phyloP scores from a whole-genome alignment of 768 basidiomycete species.

The Xerocomellus chrysenteron region DNA sequence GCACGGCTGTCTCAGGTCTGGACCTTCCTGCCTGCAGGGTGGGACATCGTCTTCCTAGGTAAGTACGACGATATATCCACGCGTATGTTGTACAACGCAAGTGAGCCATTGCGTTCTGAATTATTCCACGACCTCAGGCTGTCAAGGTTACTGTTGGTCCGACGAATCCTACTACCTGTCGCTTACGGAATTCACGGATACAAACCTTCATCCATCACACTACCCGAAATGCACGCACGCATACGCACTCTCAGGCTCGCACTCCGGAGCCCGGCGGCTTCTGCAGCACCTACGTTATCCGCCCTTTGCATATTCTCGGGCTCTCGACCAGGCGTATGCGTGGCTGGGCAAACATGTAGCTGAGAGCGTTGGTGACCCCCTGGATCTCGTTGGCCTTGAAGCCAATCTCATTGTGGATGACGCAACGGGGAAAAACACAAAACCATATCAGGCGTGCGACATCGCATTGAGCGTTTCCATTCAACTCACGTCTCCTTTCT shows the following conservation, averaged over 20 bases:
- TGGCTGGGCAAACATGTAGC: slow-evolving; percentile 43
- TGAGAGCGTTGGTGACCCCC: too few relatives aligned
- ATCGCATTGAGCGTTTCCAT: too few relatives aligned
- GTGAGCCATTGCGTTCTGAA: not conserved
- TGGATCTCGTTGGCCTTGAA: too few relatives aligned
- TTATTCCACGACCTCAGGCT: not conserved
- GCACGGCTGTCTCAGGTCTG: slow-evolving; percentile 45
- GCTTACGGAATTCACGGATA: slow-evolving; percentile 20
- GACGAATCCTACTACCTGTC: slow-evolving; percentile 54
- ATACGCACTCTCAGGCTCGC: slow-evolving; percentile 65
- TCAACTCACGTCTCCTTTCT: too few relatives aligned
- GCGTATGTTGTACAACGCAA: not conserved
- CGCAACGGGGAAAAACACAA: too few relatives aligned
- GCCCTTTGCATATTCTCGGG: slow-evolving; percentile 74
- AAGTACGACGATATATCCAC: slow-evolving; percentile 9
- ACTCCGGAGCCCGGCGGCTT: slow-evolving; percentile 57
- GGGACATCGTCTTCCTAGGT: slow-evolving; percentile 79
- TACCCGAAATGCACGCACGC: slow-evolving; percentile 73
- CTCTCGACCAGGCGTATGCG: slow-evolving; percentile 70
- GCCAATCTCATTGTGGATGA: too few relatives aligned
- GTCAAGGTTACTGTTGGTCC: slow-evolving; percentile 73
- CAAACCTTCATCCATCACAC: slow-evolving; percentile 53
- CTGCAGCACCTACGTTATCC: slow-evolving; percentile 57
- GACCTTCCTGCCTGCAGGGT: slow-evolving; percentile 52
- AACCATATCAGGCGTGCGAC: too few relatives aligned